phyloP scores from a whole-genome alignment of 805 yeast species.

The Kockiozyma suomiensis region DNA sequence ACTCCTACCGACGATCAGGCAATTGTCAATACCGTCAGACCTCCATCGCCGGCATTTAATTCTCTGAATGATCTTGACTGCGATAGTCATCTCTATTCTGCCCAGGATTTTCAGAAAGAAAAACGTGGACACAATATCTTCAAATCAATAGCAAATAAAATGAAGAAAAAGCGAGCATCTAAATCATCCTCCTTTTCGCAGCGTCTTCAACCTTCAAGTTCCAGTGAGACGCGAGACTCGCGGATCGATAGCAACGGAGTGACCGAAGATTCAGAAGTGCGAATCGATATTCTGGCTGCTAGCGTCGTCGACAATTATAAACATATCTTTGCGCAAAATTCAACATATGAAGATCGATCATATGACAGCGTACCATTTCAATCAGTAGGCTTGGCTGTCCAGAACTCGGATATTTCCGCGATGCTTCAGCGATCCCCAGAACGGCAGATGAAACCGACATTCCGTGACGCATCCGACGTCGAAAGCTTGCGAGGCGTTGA shows the following conservation, averaged over 20 bases:
- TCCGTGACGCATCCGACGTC: slow-evolving; percentile 2
- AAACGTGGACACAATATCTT: neutral
- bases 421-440: slow-evolving; percentile 14
- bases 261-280: slow-evolving; percentile 24
- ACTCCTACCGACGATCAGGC: slow-evolving; percentile 31
- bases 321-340: slow-evolving; percentile 1
- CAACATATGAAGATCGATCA: neutral
- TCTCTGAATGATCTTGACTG: neutral
- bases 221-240: neutral
- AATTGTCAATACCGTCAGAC: slow-evolving; percentile 18
- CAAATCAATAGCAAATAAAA: neutral
- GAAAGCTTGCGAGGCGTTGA: slow-evolving; percentile 12
- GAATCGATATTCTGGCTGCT: slow-evolving; percentile 40
- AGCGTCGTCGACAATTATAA: slow-evolving; percentile 32
- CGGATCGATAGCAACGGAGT: neutral
- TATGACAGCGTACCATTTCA: neutral
- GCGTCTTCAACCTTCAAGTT: neutral
- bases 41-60: slow-evolving; percentile 26
- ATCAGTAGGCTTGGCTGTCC: slow-evolving; percentile 5
- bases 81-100: neutral
- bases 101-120: neutral
- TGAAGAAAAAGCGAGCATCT: neutral
- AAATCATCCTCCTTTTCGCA: no score
- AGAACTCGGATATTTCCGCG: neutral
- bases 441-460: neutral